Evolutionary conservation across 2,329 filamentous ascomycete species (phyloP).

Genomic region (Fusarium verticillioides): DNA sequence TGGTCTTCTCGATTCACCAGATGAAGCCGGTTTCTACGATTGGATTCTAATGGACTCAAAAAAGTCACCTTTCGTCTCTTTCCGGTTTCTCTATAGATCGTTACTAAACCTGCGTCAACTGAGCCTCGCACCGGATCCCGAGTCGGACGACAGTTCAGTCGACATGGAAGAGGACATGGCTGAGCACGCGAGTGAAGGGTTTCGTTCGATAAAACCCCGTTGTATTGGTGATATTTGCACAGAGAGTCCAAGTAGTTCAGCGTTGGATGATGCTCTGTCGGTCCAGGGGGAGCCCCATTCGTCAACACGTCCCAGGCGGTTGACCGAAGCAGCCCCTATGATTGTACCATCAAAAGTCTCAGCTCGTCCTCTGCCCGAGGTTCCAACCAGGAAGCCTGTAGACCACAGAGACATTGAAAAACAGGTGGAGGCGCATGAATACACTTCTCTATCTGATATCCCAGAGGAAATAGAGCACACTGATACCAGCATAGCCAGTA

Average conservation of each 20-base stretch:
- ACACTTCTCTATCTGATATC: constrained; percentile 36
- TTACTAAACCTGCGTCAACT: constrained; percentile 60
- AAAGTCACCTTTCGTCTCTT: constrained; percentile 63
- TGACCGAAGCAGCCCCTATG: background rate
- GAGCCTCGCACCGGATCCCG: constrained; percentile 56
- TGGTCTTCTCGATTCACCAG: constrained; percentile 63
- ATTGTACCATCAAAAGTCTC: background rate
- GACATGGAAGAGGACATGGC: background rate
- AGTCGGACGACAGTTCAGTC: background rate
- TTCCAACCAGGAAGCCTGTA: constrained; percentile 21
- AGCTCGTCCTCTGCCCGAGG: constrained; percentile 37
- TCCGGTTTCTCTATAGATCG: constrained; percentile 67
- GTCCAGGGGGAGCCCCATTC: background rate
- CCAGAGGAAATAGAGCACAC: constrained; percentile 35
- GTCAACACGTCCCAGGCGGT: background rate
- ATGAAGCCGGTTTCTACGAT: constrained; percentile 63
- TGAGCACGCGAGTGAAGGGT: background rate
- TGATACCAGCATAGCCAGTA: constrained; percentile 17
- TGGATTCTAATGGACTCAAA: constrained; percentile 63
- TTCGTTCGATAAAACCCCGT: background rate
- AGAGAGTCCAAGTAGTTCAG: background rate
- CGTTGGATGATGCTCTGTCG: background rate
- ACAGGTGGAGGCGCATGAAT: constrained; percentile 7
- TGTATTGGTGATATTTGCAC: background rate
- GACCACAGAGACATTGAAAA: constrained; percentile 11